Percentiles rank a stretch among this genome's conserved stretches.
Evolutionary conservation across 345 rosid genomes (phyloP).

Genomic region (Gossypioides kirkii): DNA sequence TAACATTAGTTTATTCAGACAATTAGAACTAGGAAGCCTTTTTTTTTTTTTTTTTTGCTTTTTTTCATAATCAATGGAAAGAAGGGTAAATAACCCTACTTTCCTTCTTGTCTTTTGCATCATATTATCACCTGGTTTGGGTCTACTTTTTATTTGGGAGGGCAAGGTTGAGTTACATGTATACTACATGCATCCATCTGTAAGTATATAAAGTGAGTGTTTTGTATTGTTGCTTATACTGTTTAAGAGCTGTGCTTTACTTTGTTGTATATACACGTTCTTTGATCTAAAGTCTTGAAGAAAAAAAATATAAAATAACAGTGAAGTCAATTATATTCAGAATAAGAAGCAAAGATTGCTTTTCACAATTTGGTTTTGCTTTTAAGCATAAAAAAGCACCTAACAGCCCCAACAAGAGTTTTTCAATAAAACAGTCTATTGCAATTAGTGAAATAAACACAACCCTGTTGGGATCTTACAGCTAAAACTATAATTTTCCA

Average conservation of each 20-base stretch:
- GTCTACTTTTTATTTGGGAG: slow-evolving; percentile 25
- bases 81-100: slow-evolving; percentile 41
- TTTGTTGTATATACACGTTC: neutral
- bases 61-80: slow-evolving; percentile 14
- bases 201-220: slow-evolving; percentile 38
- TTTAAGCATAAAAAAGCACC: slow-evolving; percentile 28
- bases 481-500: neutral
- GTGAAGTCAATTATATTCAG: neutral
- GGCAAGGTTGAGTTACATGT: slow-evolving; percentile 31
- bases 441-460: neutral
- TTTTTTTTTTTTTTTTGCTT: slow-evolving; percentile 14
- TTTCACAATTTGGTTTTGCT: slow-evolving; percentile 34
- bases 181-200: slow-evolving; percentile 37
- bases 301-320: neutral
- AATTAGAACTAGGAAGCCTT: slow-evolving; percentile 25
- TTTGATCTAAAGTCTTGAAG: neutral
- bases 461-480: neutral
- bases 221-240: slow-evolving; percentile 20
- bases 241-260: slow-evolving; percentile 8
- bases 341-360: slow-evolving; percentile 25
- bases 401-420: slow-evolving; percentile 31
- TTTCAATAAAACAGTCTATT: neutral
- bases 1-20: slow-evolving; percentile 23
- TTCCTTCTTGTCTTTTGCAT: slow-evolving; percentile 22
- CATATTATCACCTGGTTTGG: slow-evolving; percentile 22